These are phyloP conservation scores for Phialocephala sp. DNA, from an alignment of 2,329 filamentous ascomycete species.

Conservation along the genomic window DNA sequence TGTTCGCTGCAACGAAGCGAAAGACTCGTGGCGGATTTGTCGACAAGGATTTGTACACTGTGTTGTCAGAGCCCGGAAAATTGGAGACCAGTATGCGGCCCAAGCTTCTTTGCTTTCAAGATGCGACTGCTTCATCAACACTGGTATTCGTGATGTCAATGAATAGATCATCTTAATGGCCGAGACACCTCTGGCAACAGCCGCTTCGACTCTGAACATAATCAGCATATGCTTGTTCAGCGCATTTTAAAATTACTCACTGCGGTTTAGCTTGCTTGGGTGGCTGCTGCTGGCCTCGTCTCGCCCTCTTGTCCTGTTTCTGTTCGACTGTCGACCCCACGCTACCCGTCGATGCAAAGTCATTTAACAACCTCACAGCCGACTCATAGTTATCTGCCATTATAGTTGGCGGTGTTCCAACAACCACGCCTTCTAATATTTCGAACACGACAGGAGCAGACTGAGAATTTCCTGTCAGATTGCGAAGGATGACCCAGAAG, in stretches of 20 bases:
- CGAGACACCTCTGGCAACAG: slow-evolving; percentile 78
- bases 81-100: slow-evolving; percentile 97
- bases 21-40: slow-evolving; percentile 88
- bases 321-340: slow-evolving; percentile 74
- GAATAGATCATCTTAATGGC: slow-evolving; percentile 82
- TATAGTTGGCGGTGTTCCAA: slow-evolving; percentile 76
- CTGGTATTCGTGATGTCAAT: slow-evolving; percentile 80
- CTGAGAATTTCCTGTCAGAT: slow-evolving; percentile 71
- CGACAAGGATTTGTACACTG: slow-evolving; percentile 96
- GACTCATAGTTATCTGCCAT: slow-evolving; percentile 96
- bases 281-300: slow-evolving; percentile 47
- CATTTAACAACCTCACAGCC: slow-evolving; percentile 81
- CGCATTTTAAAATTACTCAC: slow-evolving; percentile 48
- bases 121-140: slow-evolving; percentile 90
- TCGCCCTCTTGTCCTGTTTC: slow-evolving; percentile 61
- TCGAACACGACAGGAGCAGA: slow-evolving; percentile 82
- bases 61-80: slow-evolving; percentile 84
- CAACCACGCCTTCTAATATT: slow-evolving; percentile 80
- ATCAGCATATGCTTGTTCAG: slow-evolving; percentile 26
- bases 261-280: slow-evolving; percentile 54
- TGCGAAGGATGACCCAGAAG: slow-evolving; percentile 90
- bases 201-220: slow-evolving; percentile 65
- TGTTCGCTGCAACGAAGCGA: slow-evolving; percentile 83
- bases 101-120: slow-evolving; percentile 90
- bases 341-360: slow-evolving; percentile 85